Conservation (phyloP, 1,284 basidiomycete genomes). For the Pulchroboletus neoregius region DNA sequence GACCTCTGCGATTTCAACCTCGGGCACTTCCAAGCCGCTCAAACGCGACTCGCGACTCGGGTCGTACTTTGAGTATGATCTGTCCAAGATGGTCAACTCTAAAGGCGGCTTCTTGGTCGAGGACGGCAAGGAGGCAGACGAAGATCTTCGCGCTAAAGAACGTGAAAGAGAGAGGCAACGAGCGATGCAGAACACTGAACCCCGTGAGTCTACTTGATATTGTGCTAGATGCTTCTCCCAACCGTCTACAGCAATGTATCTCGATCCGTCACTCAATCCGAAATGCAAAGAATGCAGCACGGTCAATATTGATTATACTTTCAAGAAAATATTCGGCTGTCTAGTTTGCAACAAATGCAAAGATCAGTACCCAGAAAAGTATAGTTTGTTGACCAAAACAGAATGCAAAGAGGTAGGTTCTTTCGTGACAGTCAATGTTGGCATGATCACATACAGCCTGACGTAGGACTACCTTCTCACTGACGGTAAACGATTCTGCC, state of each 20-base stretch:
- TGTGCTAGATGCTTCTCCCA: not conserved
- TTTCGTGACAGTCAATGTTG: not conserved
- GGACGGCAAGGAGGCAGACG: slow-evolving; percentile 72
- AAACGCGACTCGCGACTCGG: slow-evolving; percentile 70
- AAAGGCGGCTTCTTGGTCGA: slow-evolving; percentile 91
- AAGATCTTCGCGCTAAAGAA: slow-evolving; percentile 65
- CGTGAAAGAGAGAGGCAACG: slow-evolving; percentile 72
- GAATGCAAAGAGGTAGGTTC: slow-evolving; percentile 90
- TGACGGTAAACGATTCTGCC: slow-evolving; percentile 54
- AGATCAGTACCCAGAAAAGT: slow-evolving; percentile 85
- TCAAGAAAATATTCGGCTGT: slow-evolving; percentile 77
- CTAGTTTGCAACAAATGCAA: slow-evolving; percentile 89
- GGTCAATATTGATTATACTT: slow-evolving; percentile 81
- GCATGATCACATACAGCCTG: slow-evolving; percentile 3
- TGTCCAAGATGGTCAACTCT: slow-evolving; percentile 95
- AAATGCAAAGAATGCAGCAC: slow-evolving; percentile 81
- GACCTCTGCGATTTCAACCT: slow-evolving; percentile 51
- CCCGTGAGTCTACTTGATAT: slow-evolving; percentile 48
- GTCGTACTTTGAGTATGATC: slow-evolving; percentile 92
- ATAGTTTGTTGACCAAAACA: slow-evolving; percentile 95
- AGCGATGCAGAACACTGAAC: slow-evolving; percentile 63
- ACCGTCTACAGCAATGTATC: slow-evolving; percentile 51
- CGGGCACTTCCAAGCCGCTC: slow-evolving; percentile 61
- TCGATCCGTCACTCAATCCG: slow-evolving; percentile 70
- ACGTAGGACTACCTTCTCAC: slow-evolving; percentile 84